Percentiles rank a stretch among this genome's conserved stretches.
These are phyloP conservation scores for Scutellaria galericulata DNA, from an alignment of 257 asterid genomes.

Conservation along the genomic window DNA sequence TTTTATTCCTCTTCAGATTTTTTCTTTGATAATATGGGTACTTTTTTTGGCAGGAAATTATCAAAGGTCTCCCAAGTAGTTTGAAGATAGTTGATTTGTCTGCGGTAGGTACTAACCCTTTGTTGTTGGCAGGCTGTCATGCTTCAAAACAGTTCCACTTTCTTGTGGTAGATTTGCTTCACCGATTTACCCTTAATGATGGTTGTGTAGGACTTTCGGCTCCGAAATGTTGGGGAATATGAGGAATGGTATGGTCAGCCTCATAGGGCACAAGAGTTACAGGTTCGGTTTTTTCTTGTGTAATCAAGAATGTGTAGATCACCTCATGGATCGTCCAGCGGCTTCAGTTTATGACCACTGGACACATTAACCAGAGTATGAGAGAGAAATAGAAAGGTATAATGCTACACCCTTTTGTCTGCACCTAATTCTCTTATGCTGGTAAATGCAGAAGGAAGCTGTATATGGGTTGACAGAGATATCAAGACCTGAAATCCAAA, in stretches of 20 bases:
- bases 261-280: constrained; percentile 78
- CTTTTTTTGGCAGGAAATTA: constrained; percentile 69
- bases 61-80: constrained; percentile 74
- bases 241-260: constrained; percentile 98
- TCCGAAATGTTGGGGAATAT: constrained; percentile 73
- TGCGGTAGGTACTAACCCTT: constrained; percentile 63
- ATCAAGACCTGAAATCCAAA: constrained; percentile 63
- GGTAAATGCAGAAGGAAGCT: constrained; percentile 76
- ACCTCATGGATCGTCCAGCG: background rate
- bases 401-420: background rate
- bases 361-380: too few relatives aligned
- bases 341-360: background rate
- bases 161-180: background rate
- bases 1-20: background rate
- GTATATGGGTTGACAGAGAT: constrained; percentile 92
- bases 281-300: constrained; percentile 51
- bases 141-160: background rate
- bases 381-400: background rate
- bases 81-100: constrained; percentile 92
- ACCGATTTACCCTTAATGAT: constrained; percentile 6
- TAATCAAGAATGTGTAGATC: background rate
- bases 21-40: too few relatives aligned
- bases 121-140: constrained; percentile 11
- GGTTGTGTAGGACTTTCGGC: constrained; percentile 82
- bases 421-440: constrained; percentile 22